Base-by-base conservation (phyloP, 225 moss, liverwort and hornwort species). In the Asterella californica region DNA sequence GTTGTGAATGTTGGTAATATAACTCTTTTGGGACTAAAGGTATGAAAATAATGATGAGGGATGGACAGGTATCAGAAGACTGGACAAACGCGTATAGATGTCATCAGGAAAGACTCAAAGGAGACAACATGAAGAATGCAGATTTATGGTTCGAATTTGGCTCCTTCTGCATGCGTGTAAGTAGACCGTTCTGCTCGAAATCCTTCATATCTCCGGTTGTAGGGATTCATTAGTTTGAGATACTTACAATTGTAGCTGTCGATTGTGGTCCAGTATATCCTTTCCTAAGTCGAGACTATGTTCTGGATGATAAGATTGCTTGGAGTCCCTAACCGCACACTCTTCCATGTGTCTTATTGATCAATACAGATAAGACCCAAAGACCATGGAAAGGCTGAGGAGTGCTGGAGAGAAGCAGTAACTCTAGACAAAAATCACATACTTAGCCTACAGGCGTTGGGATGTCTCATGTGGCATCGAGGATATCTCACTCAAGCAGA, bases 61-160 rank as follows among this genome's bases (percentile, higher is more conserved):
- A 19, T 60, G 36, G 9, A 27, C 42, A 97, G 94, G 90, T 92
- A 79, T 79, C 89, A 36, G 22, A 67, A 18, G 87, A 92, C 25
- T 94, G 86, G 50, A 83, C 30, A 46, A 84, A n/a, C 0, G 94
- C 97, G 61, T 89, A 83, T 10, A 90, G 1, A 46, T 92, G 90
- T 80, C 91, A 97, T 34, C 94, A 94, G 85, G 90, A 97, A 22
- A 88, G 94, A 70, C 86, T 97, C 54, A 66, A 93, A 21, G 94
- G 97, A 89, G 93, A 93, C 10, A 81, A 87, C 0, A 88, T 97
- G 46, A 77, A 91, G 9, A 75, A 37, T 60, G 84, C 92, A 0
- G 45, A 97, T 32, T 89, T 93, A 1, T 97, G 97, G 97, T 97
- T 97, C 83, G 97, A 97, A 78, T 94, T 94, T 85, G 94, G 94